Conservation (phyloP, 1,284 basidiomycete species). For the Stygiomarasmius scandens region DNA sequence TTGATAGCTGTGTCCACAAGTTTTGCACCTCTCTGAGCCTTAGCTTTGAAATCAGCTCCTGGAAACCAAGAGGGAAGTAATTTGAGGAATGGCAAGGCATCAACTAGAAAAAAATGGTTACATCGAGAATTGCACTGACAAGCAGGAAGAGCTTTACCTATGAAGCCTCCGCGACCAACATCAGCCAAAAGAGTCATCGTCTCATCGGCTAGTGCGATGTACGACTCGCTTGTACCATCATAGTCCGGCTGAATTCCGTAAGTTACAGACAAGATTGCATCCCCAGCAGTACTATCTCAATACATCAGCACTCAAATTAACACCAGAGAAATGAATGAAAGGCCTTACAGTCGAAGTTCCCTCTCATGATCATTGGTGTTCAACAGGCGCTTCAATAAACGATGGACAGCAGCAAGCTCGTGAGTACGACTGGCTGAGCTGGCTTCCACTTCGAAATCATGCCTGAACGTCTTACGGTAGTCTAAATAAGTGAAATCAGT, state of each 20-base stretch:
- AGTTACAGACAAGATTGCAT: neutral
- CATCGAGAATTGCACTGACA: no score
- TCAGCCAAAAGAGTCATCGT: no score
- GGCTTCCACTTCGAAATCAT: neutral
- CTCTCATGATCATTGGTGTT: neutral
- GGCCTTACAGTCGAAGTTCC: neutral
- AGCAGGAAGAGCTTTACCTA: no score
- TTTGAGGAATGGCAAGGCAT: constrained; percentile 26
- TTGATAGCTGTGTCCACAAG: constrained; percentile 30
- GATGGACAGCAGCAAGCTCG: neutral
- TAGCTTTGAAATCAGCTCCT: constrained; percentile 30
- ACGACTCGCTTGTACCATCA: no score
- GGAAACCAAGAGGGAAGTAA: constrained; percentile 41
- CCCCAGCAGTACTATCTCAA: neutral
- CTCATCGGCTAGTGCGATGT: no score
- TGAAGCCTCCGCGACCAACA: no score
- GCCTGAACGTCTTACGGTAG: neutral
- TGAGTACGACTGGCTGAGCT: neutral
- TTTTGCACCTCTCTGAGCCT: constrained; percentile 26
- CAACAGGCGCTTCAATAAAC: neutral
- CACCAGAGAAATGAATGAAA: no score
- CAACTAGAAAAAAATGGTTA: constrained; percentile 8
- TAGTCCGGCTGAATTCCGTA: neutral
- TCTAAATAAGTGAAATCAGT: neutral
- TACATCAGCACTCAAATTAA: no score